These are phyloP conservation scores for Lignosus rhinocerotis DNA, from an alignment of 1,284 basidiomycete genomes.

Conservation along the genomic window DNA sequence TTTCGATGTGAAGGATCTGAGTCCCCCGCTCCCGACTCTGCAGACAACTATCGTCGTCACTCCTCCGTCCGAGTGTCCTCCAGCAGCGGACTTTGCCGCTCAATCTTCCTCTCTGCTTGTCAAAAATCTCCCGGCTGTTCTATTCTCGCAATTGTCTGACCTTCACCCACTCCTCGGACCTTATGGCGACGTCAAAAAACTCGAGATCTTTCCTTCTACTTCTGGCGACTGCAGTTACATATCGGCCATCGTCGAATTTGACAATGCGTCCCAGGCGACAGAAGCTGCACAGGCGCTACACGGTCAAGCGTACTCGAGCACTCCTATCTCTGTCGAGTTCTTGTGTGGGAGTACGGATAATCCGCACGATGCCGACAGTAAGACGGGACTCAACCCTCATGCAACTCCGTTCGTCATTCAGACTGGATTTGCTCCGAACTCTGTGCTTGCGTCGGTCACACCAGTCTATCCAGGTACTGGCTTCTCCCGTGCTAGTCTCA, in stretches of 20 bases:
- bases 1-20: constrained; percentile 25
- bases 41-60: constrained; percentile 24
- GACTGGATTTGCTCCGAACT: constrained; percentile 13
- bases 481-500: constrained; percentile 11
- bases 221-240: constrained; percentile 41
- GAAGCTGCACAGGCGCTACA: constrained; percentile 63
- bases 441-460: constrained; percentile 17
- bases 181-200: constrained; percentile 65
- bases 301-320: constrained; percentile 59
- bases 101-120: constrained; percentile 54
- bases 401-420: constrained; percentile 36
- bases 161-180: constrained; percentile 72
- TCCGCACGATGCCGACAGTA: constrained; percentile 22
- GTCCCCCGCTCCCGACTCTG: constrained; percentile 24
- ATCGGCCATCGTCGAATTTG: constrained; percentile 64
- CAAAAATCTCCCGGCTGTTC: constrained; percentile 60
- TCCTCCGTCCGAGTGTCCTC: constrained; percentile 28
- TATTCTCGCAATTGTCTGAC: constrained; percentile 68
- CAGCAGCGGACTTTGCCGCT: constrained; percentile 12
- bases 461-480: constrained; percentile 19
- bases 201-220: constrained; percentile 42
- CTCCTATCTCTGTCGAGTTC: constrained; percentile 49
- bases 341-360: constrained; percentile 32
- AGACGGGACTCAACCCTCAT: constrained; percentile 34
- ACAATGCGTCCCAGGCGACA: constrained; percentile 49